Conservation (phyloP, 257 asterid species). For the Plectranthus barbatus region DNA sequence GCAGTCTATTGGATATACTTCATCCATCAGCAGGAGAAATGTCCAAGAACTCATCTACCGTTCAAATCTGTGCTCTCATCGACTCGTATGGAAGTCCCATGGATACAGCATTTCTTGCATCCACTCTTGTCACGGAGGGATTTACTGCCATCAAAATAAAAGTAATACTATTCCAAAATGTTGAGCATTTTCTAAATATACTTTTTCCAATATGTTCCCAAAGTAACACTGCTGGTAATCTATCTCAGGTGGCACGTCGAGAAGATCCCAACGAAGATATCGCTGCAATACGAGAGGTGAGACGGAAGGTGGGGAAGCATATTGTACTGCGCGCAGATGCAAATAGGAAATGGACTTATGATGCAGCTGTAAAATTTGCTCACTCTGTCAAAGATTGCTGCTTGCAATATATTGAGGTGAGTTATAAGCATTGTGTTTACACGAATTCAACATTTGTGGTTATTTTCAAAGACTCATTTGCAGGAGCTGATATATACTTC, state of each 20-base stretch:
- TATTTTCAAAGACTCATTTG: neutral
- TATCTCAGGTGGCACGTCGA: conserved; percentile 69
- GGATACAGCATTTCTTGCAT: conserved; percentile 67
- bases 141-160: conserved; percentile 77
- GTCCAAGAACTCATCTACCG: conserved; percentile 29
- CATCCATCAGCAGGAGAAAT: conserved; percentile 34
- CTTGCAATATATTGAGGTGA: conserved; percentile 96
- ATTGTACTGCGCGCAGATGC: conserved; percentile 89
- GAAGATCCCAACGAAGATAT: conserved; percentile 67
- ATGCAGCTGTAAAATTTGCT: conserved; percentile 72
- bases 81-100: conserved; percentile 67
- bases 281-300: conserved; percentile 68
- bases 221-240: neutral
- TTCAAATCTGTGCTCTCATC: conserved; percentile 74
- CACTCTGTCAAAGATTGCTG: conserved; percentile 47
- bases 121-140: conserved; percentile 67
- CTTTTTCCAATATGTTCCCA: neutral
- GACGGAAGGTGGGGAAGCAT: conserved; percentile 60
- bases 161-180: conserved; percentile 23
- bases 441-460: no score
- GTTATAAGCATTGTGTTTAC: no score
- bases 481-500: neutral
- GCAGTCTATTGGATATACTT: conserved; percentile 56
- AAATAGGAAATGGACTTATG: conserved; percentile 70
- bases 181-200: neutral